Conservation (phyloP, 805 yeast species). For the Scheffersomyces ergatensis region DNA sequence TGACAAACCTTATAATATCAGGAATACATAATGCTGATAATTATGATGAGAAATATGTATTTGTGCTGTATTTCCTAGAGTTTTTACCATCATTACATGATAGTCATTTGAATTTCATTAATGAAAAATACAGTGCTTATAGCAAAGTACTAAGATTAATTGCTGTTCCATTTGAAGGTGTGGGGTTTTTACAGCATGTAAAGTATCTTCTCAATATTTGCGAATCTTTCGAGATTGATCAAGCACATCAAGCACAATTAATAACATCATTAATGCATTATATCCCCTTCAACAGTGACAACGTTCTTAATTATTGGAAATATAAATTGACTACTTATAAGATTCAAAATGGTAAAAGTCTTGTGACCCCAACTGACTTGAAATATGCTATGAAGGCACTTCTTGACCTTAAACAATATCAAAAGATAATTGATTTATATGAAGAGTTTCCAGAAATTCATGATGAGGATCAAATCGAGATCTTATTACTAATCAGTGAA, state of each 20-base stretch:
- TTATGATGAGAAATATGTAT: slow-evolving; percentile 9
- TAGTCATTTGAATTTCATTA: slow-evolving; percentile 15
- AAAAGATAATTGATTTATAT: slow-evolving; percentile 27
- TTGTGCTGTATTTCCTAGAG: slow-evolving; percentile 14
- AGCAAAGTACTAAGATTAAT: slow-evolving; percentile 15
- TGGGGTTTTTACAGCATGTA: slow-evolving; percentile 9
- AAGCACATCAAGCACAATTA: slow-evolving; percentile 10
- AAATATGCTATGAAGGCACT: slow-evolving; percentile 29
- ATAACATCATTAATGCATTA: slow-evolving; percentile 15
- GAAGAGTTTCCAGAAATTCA: slow-evolving; percentile 39
- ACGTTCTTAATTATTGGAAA: slow-evolving; percentile 18
- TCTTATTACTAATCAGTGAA: slow-evolving; percentile 47
- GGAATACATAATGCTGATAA: slow-evolving; percentile 15
- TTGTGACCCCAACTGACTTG: slow-evolving; percentile 20
- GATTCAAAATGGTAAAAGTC: background rate
- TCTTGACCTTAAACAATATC: slow-evolving; percentile 15
- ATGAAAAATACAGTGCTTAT: slow-evolving; percentile 15
- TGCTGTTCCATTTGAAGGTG: slow-evolving; percentile 10
- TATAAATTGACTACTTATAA: slow-evolving; percentile 11
- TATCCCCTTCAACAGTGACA: slow-evolving; percentile 11
- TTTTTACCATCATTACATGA: slow-evolving; percentile 15
- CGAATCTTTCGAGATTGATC: background rate
- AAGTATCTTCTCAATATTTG: slow-evolving; percentile 4
- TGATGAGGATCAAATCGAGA: slow-evolving; percentile 45
- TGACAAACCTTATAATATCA: slow-evolving; percentile 12